Evolutionary conservation across 148 eudicot species (phyloP), one percentile per base, ranked within the genome.

Genomic region (Dianthus caryophyllus): DNA sequence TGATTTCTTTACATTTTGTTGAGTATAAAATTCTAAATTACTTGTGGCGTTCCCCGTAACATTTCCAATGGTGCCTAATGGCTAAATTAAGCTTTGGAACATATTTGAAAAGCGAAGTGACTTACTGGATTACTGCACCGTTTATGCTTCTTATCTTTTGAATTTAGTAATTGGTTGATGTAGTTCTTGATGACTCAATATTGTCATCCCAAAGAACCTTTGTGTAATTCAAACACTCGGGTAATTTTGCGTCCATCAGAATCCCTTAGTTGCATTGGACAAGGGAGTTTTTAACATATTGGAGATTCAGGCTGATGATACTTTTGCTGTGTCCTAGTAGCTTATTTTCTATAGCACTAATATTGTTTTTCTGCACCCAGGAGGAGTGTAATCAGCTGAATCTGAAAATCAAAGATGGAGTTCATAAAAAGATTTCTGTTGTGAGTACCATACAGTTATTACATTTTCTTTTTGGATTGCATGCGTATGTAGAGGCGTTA

Each of bases 361-460:
- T 33, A 9, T 25, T 24, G 9, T 58, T 58, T 26, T 26, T 27
- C 31, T 29, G 9, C 51, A 44, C 18, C 38, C 64, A 76, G 79
- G 79, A 71, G 63, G 79, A 76, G 68, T 71, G 75, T 61, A 64
- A 51, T 26, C 51, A 66, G 41, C 43, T 76, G 27, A 21, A 44
- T 43, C 71, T 65, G 53, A 43, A 71, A 66, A 66, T 76, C 47
- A 66, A 76, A 43, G 64, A 66, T 17, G 71, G 75, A 36, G 50
- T 52, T 56, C 75, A 76, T 41, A 66, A 71, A 33, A 71, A 29
- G 64, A 71, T 66, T 50, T 71, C 79, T 44, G 68, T 71, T 43
- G 79, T 76, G 68, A 59, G 79, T 66, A 30, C 68, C n/a, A 51
- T 64, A 25, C 53, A n/a, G 26, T 63, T 9, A 8, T 50, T 24